Evolutionary conservation across 208 protist genomes (phyloP).

Genomic region (Wallacemonas collosoma): DNA sequence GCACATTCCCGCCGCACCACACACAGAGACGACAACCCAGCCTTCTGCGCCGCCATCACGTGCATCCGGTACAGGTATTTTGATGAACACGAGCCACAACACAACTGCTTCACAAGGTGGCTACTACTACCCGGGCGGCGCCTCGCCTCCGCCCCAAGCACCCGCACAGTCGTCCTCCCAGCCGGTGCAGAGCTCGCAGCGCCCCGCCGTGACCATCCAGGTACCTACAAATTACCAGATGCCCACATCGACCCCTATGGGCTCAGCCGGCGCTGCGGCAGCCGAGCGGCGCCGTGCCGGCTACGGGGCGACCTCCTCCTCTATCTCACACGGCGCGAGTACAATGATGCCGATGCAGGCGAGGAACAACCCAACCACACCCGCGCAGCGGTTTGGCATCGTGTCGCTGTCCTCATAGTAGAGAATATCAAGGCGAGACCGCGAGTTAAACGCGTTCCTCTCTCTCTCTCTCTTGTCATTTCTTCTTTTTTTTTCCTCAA

Average conservation of each 20-base stretch:
- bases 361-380: not conserved
- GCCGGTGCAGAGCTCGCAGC: not conserved
- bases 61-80: slow-evolving; percentile 20
- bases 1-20: slow-evolving; percentile 25
- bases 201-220: slow-evolving; percentile 4
- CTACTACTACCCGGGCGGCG: not conserved
- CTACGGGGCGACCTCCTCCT: not conserved
- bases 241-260: not conserved
- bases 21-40: not conserved
- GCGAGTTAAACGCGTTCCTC: not conserved
- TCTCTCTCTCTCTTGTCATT: slow-evolving; percentile 9
- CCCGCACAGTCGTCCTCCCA: not conserved
- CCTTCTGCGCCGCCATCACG: not conserved
- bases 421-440: not conserved
- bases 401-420: slow-evolving; percentile 18
- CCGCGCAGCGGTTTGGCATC: slow-evolving; percentile 43
- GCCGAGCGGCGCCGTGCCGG: not conserved
- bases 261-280: not conserved
- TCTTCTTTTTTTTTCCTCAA: slow-evolving; percentile 13
- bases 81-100: slow-evolving; percentile 22
- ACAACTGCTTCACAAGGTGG: not conserved
- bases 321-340: not conserved
- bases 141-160: slow-evolving; percentile 8
- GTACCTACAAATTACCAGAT: slow-evolving; percentile 13
- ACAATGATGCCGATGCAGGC: not conserved